A percentile compares a stretch with the other conserved stretches of the same genome.
These are phyloP conservation scores for Penicillium sp. DNA, from an alignment of 2,329 filamentous ascomycete genomes.

Conservation along the genomic window DNA sequence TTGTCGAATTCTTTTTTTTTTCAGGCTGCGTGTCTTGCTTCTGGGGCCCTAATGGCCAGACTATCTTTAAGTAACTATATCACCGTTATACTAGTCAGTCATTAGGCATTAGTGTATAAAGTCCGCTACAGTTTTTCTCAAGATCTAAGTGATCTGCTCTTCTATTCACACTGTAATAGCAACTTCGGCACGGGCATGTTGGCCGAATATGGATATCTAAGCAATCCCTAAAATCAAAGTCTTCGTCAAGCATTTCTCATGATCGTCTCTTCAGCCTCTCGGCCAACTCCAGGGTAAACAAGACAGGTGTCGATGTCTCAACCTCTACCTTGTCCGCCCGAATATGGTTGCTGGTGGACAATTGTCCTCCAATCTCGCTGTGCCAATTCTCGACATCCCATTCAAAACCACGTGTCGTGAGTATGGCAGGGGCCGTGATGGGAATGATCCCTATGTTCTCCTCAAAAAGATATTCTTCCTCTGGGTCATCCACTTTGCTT, in stretches of 20 bases:
- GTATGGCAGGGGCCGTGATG: constrained; percentile 72
- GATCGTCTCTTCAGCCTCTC: constrained; percentile 35
- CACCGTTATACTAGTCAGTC: not conserved
- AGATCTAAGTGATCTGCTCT: no score
- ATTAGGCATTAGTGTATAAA: no score
- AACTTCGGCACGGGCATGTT: no score
- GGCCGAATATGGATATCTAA: no score
- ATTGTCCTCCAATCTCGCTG: constrained; percentile 70
- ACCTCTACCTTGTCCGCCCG: constrained; percentile 62
- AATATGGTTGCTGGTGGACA: constrained; percentile 83
- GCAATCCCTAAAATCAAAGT: no score
- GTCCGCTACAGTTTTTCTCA: no score
- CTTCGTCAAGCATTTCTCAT: no score
- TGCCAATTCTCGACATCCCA: constrained; percentile 88
- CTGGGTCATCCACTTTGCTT: constrained; percentile 14
- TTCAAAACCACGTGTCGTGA: constrained; percentile 77
- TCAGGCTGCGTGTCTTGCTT: not conserved
- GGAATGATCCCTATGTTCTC: constrained; percentile 87
- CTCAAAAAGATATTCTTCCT: constrained; percentile 57
- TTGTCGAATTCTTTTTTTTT: constrained; percentile 2
- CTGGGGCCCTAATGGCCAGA: constrained; percentile 4
- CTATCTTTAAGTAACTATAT: not conserved
- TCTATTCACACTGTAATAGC: no score
- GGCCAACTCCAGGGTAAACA: constrained; percentile 73
- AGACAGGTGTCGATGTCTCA: constrained; percentile 62